A percentile compares a stretch with the other conserved stretches of the same genome.
phyloP scores from a whole-genome alignment of 768 basidiomycete genomes.

The Rhodotorula sphaerocarpa region DNA sequence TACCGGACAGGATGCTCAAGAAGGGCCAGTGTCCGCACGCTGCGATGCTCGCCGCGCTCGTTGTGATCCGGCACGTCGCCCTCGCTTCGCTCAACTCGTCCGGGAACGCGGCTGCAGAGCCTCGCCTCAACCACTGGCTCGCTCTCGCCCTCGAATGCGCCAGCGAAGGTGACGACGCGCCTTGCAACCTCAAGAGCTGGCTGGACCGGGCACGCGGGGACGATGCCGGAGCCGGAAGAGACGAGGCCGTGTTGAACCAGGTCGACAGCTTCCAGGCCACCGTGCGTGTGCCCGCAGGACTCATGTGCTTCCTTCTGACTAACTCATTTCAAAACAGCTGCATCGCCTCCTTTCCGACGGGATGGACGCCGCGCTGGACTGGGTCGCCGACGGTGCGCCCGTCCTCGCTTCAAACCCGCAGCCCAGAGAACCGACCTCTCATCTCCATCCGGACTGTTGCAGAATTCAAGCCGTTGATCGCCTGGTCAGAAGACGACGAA shows the following conservation, averaged over 20 bases:
- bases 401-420: background rate
- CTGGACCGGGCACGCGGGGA: background rate
- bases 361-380: conserved; percentile 1
- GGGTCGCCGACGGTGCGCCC: conserved; percentile 2
- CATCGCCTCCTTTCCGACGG: background rate
- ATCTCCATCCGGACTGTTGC: background rate
- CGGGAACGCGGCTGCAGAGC: conserved; percentile 39
- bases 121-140: conserved; percentile 50
- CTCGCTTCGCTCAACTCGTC: conserved; percentile 49
- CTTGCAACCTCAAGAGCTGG: background rate
- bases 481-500: conserved; percentile 23
- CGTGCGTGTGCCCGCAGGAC: background rate
- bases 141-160: conserved; percentile 76
- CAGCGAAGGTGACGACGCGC: conserved; percentile 54
- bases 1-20: too few species aligned
- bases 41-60: background rate
- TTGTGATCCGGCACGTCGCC: conserved; percentile 51
- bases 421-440: too few species aligned
- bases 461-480: conserved; percentile 12
- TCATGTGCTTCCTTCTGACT: background rate
- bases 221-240: too few species aligned
- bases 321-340: background rate
- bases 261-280: background rate
- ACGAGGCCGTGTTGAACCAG: background rate
- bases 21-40: background rate